These are phyloP conservation scores for Penicillium manginii DNA, from an alignment of 495 filamentous ascomycete species.

Conservation along the genomic window DNA sequence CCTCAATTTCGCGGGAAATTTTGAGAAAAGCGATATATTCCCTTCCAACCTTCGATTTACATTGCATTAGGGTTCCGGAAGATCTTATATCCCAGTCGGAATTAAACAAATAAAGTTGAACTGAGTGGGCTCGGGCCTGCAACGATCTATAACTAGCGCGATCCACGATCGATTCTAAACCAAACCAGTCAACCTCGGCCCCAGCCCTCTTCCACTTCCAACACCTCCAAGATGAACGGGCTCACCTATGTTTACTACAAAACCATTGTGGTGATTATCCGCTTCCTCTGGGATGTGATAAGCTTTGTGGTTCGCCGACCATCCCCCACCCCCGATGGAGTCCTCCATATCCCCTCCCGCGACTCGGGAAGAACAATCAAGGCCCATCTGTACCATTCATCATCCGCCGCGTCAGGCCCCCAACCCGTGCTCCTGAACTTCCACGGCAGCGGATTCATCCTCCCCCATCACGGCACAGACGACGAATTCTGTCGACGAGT, in stretches of 20 bases:
- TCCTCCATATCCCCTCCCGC: conserved; percentile 45
- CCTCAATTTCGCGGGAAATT: too few species aligned
- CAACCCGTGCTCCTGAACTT: conserved; percentile 50
- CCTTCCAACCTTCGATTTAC: too few species aligned
- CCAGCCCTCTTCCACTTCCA: neutral
- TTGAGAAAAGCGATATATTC: too few species aligned
- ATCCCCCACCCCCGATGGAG: conserved; percentile 34
- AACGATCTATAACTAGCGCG: conserved; percentile 6
- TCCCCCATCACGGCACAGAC: conserved; percentile 47
- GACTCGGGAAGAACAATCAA: conserved; percentile 47
- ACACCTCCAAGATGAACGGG: neutral
- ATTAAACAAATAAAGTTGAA: neutral
- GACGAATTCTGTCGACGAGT: conserved; percentile 46
- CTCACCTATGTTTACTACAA: conserved; percentile 3
- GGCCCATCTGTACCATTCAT: conserved; percentile 47
- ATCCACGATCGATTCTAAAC: neutral
- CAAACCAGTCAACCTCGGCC: conserved; percentile 1
- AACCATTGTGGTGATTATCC: neutral
- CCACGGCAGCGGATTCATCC: conserved; percentile 47
- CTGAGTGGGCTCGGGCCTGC: neutral
- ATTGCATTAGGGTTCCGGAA: too few species aligned
- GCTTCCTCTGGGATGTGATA: neutral
- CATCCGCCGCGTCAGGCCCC: conserved; percentile 22
- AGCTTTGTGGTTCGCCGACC: neutral
- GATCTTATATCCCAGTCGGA: too few species aligned